Percentiles rank a stretch among this genome's conserved stretches.
Conservation (phyloP, 78 protist species). For the Dictyostelium discoideum region dicty_2.7 NC_007090.3:3377001-3377500, state of each 20-base stretch:
- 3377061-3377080: constrained; percentile 70
- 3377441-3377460: background rate
- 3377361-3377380: background rate
- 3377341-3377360: background rate
- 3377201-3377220: constrained; percentile 66
- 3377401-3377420: too few relatives aligned
- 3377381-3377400: background rate
- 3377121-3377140: constrained; percentile 6
- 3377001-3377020: background rate
- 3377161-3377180: constrained; percentile 8
- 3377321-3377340: background rate
- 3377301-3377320: background rate
- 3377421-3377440: background rate
- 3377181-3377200: constrained; percentile 18
- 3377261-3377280: background rate
- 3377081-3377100: constrained; percentile 37
- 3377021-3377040: background rate
- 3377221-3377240: constrained; percentile 7
- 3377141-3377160: constrained; percentile 1
- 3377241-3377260: background rate
- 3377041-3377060: constrained; percentile 81
- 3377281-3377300: background rate
- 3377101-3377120: constrained; percentile 27
- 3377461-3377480: background rate
- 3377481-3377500: too few relatives aligned